A percentile compares a stretch with the other conserved stretches of the same genome.
Evolutionary conservation across 768 basidiomycete genomes (phyloP).

Genomic region (Pulveroboletus frians): DNA sequence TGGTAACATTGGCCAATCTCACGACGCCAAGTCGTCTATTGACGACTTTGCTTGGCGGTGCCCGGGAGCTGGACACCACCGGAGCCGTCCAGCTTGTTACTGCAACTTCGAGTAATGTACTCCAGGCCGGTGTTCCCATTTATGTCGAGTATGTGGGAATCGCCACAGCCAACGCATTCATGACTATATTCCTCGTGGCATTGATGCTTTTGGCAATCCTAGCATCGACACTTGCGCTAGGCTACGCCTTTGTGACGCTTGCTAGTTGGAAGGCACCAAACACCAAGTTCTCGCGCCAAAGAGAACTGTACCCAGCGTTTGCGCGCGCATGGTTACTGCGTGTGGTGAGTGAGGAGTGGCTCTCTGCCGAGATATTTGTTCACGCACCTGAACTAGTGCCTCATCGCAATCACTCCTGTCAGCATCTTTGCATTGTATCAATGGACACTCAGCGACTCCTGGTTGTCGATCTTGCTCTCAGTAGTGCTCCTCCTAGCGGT

Average conservation of each 20-base stretch:
- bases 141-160: slow-evolving; percentile 75
- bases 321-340: slow-evolving; percentile 60
- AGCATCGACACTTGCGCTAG: slow-evolving; percentile 45
- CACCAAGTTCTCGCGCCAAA: slow-evolving; percentile 15
- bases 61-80: slow-evolving; percentile 23
- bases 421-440: slow-evolving; percentile 81
- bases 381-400: slow-evolving; percentile 35
- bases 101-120: slow-evolving; percentile 53
- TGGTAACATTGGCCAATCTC: slow-evolving; percentile 11
- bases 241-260: slow-evolving; percentile 41
- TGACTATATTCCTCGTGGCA: slow-evolving; percentile 75
- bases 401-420: slow-evolving; percentile 66
- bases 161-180: slow-evolving; percentile 82
- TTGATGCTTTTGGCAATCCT: slow-evolving; percentile 66
- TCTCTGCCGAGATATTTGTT: slow-evolving; percentile 1
- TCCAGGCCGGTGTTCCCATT: slow-evolving; percentile 78
- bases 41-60: slow-evolving; percentile 11
- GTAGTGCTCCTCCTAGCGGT: slow-evolving; percentile 59
- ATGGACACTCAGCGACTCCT: slow-evolving; percentile 87
- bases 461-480: slow-evolving; percentile 77
- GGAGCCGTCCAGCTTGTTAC: slow-evolving; percentile 62
- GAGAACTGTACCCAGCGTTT: slow-evolving; percentile 40
- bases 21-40: slow-evolving; percentile 2
- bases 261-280: slow-evolving; percentile 18
- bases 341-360: slow-evolving; percentile 44